A percentile compares a stretch with the other conserved stretches of the same genome.
Evolutionary conservation across 2,329 filamentous ascomycete species (phyloP).

Genomic region (Teratosphaeria pseudoeucalypti): DNA sequence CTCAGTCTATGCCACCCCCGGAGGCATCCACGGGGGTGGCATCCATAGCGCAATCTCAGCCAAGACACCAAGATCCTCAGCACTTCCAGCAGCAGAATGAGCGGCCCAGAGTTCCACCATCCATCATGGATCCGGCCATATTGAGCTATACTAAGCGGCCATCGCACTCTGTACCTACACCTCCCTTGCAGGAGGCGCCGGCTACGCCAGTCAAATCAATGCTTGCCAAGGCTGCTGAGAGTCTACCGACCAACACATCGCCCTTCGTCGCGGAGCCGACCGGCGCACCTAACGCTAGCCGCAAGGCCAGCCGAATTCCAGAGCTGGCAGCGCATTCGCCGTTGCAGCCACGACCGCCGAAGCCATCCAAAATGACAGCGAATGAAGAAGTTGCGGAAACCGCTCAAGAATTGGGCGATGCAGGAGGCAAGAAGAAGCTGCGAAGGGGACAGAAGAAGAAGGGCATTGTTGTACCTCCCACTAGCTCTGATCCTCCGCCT

Average conservation of each 20-base stretch:
- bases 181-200: conserved; percentile 21
- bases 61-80: conserved; percentile 8
- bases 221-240: conserved; percentile 24
- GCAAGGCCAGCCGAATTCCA: conserved; percentile 6
- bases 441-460: conserved; percentile 37
- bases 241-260: conserved; percentile 27
- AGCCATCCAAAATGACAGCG: background rate
- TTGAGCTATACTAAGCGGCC: conserved; percentile 49
- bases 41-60: background rate
- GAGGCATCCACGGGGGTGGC: background rate
- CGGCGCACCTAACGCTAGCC: conserved; percentile 7
- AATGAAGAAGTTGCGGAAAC: background rate
- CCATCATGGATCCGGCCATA: conserved; percentile 75
- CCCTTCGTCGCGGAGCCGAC: conserved; percentile 26
- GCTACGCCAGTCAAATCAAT: conserved; percentile 35
- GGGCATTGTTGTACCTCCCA: conserved; percentile 6
- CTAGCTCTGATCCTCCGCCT: conserved; percentile 16
- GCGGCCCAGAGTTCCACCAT: conserved; percentile 16
- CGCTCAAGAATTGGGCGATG: conserved; percentile 12
- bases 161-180: conserved; percentile 12
- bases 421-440: conserved; percentile 35
- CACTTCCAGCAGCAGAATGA: conserved; percentile 14
- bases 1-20: background rate
- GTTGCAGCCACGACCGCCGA: background rate
- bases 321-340: background rate